Evolutionary conservation across 116 monocot species (phyloP), one percentile per base, ranked within the genome.

Genomic region (Dioscorea cayenensis): DNA sequence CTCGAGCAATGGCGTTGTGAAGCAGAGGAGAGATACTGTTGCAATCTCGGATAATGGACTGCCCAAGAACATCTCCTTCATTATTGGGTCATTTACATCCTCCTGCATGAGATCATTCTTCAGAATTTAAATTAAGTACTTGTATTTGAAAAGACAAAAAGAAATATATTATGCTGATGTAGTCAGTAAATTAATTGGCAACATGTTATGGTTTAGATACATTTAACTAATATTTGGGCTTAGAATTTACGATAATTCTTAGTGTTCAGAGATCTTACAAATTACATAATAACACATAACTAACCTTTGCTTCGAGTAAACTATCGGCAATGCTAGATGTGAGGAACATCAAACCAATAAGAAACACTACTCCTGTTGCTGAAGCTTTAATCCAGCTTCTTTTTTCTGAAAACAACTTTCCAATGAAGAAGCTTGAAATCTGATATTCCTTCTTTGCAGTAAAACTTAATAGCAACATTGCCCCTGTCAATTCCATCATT

Each of bases 1-100:
- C 77, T 95, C 95, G 14, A 89, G 77, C 25, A 89, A 17, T 0
- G 95, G 95, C 67, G 84, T 71, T 13, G 83, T 67, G 28, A 95
- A 59, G 71, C 86, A 95, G 61, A 89, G 89, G 2, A 89, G 74
- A 60, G 76, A 66, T 63, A 89, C 78, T 64, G 78, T 85, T 23
- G 71, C 28, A 23, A 69, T 58, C 70, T 69, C 69, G 43, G 95
- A 77, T 0, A 66, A 16, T 13, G 81, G 76, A 66, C 79, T 80
- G 17, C 66, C 62, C 17, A 23, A 52, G 52, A 95, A 80, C 43
- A 95, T 82, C 22, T 89, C 82, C 72, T 84, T 87, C 68, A 92
- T 59, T 36, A 84, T 78, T 7, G 81, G 89, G 71, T 89, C 73
- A 49, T 79, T 89, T 37, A 80, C 80, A 68, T 80, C 89, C 95